These are phyloP conservation scores for Sporisorium iseilematis-ciliati DNA, from an alignment of 1,284 basidiomycete genomes.

Conservation along the genomic window DNA sequence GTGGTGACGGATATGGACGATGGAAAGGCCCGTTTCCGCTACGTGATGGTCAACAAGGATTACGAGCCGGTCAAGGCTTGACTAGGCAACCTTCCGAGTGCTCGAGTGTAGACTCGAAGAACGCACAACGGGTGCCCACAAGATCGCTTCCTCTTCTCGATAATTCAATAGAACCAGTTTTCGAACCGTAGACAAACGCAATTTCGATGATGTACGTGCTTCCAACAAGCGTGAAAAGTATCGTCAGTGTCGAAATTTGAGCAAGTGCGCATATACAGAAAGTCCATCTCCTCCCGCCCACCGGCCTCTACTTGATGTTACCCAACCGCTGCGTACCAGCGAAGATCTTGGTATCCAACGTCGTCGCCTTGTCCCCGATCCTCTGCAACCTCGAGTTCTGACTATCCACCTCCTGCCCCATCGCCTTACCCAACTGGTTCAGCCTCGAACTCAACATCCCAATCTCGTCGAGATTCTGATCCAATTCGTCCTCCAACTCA, in stretches of 20 bases:
- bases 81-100: background rate
- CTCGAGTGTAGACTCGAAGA: background rate
- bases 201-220: background rate
- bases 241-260: background rate
- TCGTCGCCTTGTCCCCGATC: constrained; percentile 65
- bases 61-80: constrained; percentile 44
- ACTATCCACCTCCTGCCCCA: constrained; percentile 74
- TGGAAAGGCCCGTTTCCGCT: constrained; percentile 70
- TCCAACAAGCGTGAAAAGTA: background rate
- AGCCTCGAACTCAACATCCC: constrained; percentile 82
- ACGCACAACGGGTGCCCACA: background rate
- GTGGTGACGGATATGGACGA: constrained; percentile 56
- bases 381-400: constrained; percentile 65
- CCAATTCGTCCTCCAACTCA: constrained; percentile 82
- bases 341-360: constrained; percentile 65
- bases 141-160: background rate
- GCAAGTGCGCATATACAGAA: background rate
- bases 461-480: constrained; percentile 92
- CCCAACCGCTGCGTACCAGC: constrained; percentile 65
- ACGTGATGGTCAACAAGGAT: constrained; percentile 71
- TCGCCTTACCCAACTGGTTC: constrained; percentile 84
- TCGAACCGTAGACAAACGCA: background rate
- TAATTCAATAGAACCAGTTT: constrained; percentile 2
- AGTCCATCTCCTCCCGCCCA: background rate
- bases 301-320: constrained; percentile 49